Evolutionary conservation across 2,329 filamentous ascomycete species (phyloP), one percentile per base, ranked within the genome.

Genomic region (Lasiodiplodia sp.): DNA sequence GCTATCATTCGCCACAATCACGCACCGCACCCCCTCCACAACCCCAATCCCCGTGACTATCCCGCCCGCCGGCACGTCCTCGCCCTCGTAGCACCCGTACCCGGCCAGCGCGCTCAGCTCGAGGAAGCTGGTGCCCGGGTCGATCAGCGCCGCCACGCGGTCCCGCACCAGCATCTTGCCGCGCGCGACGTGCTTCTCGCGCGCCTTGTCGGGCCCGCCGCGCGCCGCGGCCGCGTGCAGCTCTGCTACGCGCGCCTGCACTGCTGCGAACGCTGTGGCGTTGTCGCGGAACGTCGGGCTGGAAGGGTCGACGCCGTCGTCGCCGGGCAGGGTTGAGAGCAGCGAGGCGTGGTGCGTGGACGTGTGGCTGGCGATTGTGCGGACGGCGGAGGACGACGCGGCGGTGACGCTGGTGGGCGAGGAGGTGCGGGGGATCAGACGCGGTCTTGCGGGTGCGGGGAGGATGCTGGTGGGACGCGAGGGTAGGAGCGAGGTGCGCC

Each of bases 121-220:
- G 70, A 99, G 81, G 77, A 99, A 98, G 0, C 92, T 91, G 2
- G 93, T 95, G 4, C 94, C 94, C 0, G 93, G 91, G 77, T 99
- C 95, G 71, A 97, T 87, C 71, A 99, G 83, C 4, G 93, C 92
- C 0, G 93, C 92, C 66, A 99, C 88, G 40, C 95, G 90, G 79
- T 98, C 95, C 72, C 96, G 85, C 2, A 94, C 93, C 68, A 99
- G 86, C 94, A 98, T 97, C 86, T 98, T 98, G 71, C 93, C 92
- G 73, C 94, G 86, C 40, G 90, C 88, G 25, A 96, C 81, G 77
- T 98, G 95, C 83, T 97, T 97, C 71, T 95, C 89, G 69, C 92
- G 86, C 4, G 95, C 92, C 79, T 96, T 96, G 69, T 90, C 86
- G 1, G 92, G 83, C 0, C 96, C 96, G 66, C 95, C 95, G 71